A percentile compares a stretch with the other conserved stretches of the same genome.
Evolutionary conservation across 2,329 filamentous ascomycete genomes (phyloP).

Genomic region (Drechslerella stenobrocha): DNA sequence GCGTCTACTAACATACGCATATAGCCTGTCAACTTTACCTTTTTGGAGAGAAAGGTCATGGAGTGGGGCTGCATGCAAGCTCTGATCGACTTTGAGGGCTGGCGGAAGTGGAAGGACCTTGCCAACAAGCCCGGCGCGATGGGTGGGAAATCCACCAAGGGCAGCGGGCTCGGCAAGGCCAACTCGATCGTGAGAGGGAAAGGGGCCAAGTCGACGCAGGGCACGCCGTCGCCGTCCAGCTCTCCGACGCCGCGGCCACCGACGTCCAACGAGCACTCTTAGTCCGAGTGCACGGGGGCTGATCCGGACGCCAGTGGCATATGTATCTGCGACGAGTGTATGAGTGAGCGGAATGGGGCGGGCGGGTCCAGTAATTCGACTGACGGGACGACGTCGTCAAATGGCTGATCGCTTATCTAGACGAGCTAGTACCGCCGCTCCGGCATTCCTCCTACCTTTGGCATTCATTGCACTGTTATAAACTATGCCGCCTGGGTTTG

Average conservation of each 20-base stretch:
- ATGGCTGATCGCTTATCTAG: not conserved
- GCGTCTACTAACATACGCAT: conserved; percentile 51
- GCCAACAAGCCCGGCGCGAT: conserved; percentile 53
- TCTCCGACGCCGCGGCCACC: conserved; percentile 18
- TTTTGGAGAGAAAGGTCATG: conserved; percentile 95
- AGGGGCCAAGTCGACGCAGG: not conserved
- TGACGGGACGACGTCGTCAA: conserved; percentile 2
- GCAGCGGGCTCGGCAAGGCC: conserved; percentile 9
- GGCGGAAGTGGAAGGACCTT: conserved; percentile 95
- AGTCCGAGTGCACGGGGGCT: conserved; percentile 23
- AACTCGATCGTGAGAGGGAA: conserved; percentile 12
- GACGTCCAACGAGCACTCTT: conserved; percentile 24
- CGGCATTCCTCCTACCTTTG: too few species aligned
- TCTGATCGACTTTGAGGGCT: conserved; percentile 96
- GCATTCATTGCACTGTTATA: too few species aligned
- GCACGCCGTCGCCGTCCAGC: conserved; percentile 19
- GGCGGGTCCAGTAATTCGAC: conserved; percentile 7
- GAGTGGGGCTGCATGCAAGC: conserved; percentile 99
- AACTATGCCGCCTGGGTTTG: too few species aligned
- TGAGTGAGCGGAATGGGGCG: conserved; percentile 9
- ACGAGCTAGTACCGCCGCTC: too few species aligned
- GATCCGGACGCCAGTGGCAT: conserved; percentile 16
- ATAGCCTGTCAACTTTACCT: conserved; percentile 94
- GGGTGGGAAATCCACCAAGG: conserved; percentile 51
- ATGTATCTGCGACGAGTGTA: conserved; percentile 27